phyloP scores from a whole-genome alignment of 2,329 filamentous ascomycete species.

The Cladosporium sp. region DNA sequence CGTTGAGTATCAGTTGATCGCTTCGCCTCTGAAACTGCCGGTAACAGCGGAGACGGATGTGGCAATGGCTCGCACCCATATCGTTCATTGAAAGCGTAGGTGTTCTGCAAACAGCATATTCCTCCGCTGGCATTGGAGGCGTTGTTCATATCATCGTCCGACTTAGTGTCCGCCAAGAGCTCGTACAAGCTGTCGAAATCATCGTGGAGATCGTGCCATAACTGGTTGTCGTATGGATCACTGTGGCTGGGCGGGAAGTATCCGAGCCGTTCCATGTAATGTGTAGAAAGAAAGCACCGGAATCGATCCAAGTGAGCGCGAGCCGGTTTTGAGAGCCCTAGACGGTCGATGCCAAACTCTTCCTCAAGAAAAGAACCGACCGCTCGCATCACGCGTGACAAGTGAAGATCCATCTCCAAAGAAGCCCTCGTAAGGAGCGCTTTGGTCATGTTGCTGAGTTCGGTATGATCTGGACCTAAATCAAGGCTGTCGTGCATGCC shows the following conservation, averaged over 20 bases:
- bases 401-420: conserved; percentile 58
- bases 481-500: conserved; percentile 64
- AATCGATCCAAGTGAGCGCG: conserved; percentile 67
- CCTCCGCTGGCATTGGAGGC: conserved; percentile 50
- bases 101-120: conserved; percentile 62
- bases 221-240: conserved; percentile 49
- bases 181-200: conserved; percentile 69
- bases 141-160: conserved; percentile 25
- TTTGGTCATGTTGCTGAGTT: conserved; percentile 48
- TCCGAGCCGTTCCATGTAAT: conserved; percentile 62
- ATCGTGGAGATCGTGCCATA: conserved; percentile 56
- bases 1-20: conserved; percentile 26
- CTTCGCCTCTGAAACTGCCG: conserved; percentile 35
- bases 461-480: conserved; percentile 54
- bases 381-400: conserved; percentile 52
- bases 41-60: conserved; percentile 63
- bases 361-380: conserved; percentile 64
- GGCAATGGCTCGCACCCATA: conserved; percentile 55
- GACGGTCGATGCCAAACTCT: conserved; percentile 58
- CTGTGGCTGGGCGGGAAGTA: conserved; percentile 59
- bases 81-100: conserved; percentile 59
- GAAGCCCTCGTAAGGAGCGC: conserved; percentile 59
- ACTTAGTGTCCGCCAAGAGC: conserved; percentile 60
- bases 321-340: conserved; percentile 57
- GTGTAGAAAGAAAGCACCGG: conserved; percentile 59